These are phyloP conservation scores for Mortierella polycephala DNA, from an alignment of 371 early-diverging fungal species.

Conservation along the genomic window DNA sequence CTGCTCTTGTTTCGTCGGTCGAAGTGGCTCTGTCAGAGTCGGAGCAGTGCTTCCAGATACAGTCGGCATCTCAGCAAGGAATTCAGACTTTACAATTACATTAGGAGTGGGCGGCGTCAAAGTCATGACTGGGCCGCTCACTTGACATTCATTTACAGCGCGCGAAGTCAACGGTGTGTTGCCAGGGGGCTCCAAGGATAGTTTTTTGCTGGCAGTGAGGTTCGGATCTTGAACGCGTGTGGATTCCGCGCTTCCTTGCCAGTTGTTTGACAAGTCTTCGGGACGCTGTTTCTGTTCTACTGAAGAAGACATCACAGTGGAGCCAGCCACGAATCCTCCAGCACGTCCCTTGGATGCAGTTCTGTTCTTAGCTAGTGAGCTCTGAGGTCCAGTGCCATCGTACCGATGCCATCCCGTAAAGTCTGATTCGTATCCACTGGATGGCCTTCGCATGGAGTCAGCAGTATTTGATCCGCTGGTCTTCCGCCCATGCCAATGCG, in stretches of 20 bases:
- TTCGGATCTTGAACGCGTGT: no score
- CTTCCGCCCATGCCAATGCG: slow-evolving; percentile 50
- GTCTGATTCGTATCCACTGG: slow-evolving; percentile 31
- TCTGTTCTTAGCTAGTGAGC: slow-evolving; percentile 11
- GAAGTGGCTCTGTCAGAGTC: neutral
- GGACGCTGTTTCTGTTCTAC: slow-evolving; percentile 23
- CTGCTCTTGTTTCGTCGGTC: neutral
- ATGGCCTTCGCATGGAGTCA: slow-evolving; percentile 10
- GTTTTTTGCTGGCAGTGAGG: neutral
- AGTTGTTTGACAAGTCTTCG: slow-evolving; percentile 10
- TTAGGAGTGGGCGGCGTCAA: slow-evolving; percentile 32
- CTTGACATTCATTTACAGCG: neutral
- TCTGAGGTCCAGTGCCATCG: slow-evolving; percentile 5
- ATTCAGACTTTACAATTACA: slow-evolving; percentile 17
- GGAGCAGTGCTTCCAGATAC: no score
- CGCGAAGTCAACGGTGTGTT: neutral
- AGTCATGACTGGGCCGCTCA: slow-evolving; percentile 23
- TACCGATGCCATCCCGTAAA: slow-evolving; percentile 15
- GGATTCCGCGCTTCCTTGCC: slow-evolving; percentile 15
- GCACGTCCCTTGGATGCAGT: slow-evolving; percentile 27
- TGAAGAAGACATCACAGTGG: slow-evolving; percentile 2
- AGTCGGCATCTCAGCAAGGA: slow-evolving; percentile 2
- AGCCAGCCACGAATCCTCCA: slow-evolving; percentile 7
- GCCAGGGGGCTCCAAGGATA: neutral
- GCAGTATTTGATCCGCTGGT: slow-evolving; percentile 9